Evolutionary conservation across 2,329 filamentous ascomycete species (phyloP).

Genomic region (Rutstroemia sp.): DNA sequence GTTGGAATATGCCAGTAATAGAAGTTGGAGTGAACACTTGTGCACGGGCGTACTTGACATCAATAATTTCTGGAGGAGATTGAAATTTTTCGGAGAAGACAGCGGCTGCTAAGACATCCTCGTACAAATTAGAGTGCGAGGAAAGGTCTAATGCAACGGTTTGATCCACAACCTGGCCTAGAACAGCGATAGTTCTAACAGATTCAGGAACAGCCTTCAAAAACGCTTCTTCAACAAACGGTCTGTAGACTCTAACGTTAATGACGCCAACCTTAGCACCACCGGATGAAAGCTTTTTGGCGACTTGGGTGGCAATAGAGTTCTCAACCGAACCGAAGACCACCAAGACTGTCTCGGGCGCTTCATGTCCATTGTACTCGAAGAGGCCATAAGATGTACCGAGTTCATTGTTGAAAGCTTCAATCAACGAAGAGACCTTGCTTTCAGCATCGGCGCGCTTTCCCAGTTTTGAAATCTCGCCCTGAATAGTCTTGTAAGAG

Average conservation of each 20-base stretch:
- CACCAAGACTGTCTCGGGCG: constrained; percentile 76
- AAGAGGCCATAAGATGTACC: constrained; percentile 90
- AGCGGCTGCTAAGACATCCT: constrained; percentile 81
- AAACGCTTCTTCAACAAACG: constrained; percentile 93
- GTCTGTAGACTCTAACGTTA: constrained; percentile 88
- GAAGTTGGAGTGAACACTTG: constrained; percentile 49
- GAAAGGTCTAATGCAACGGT: constrained; percentile 66
- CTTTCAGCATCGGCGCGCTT: constrained; percentile 67
- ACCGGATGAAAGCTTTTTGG: constrained; percentile 61
- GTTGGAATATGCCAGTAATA: constrained; percentile 44
- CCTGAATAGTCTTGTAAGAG: constrained; percentile 59
- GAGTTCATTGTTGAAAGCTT: constrained; percentile 79
- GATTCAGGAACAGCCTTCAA: constrained; percentile 71
- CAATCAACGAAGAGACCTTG: constrained; percentile 63
- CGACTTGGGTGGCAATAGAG: constrained; percentile 76
- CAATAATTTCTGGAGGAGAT: constrained; percentile 57
- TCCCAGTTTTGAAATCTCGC: constrained; percentile 53
- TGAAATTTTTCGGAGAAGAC: constrained; percentile 67
- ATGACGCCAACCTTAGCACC: constrained; percentile 79
- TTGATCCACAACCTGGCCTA: constrained; percentile 79
- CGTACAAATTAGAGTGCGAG: constrained; percentile 77
- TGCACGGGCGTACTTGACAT: constrained; percentile 82
- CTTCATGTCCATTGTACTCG: constrained; percentile 82
- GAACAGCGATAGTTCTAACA: constrained; percentile 68
- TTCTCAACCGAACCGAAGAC: constrained; percentile 90